These are phyloP conservation scores for Yarrowia sp. DNA, from an alignment of 805 yeast species.

Conservation along the genomic window DNA sequence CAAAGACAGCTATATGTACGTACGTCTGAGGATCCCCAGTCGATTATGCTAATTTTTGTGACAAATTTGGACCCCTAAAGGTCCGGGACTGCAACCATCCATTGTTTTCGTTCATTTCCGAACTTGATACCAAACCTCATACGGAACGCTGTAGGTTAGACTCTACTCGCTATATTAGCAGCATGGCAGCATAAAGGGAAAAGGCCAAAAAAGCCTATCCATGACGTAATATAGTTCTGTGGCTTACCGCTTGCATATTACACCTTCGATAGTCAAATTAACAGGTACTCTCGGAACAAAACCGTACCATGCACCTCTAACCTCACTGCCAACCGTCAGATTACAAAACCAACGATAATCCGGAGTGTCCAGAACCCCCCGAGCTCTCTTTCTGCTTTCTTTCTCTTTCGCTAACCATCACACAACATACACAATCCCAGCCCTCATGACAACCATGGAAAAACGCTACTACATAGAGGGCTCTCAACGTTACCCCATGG, in stretches of 20 bases:
- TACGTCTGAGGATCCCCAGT: too few relatives aligned
- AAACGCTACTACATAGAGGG: conserved; percentile 21
- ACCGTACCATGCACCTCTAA: conserved; percentile 10
- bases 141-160: neutral
- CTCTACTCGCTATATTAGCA: neutral
- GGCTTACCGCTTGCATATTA: conserved; percentile 22
- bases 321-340: neutral
- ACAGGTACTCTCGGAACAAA: neutral
- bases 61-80: too few relatives aligned
- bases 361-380: neutral
- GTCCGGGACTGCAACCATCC: neutral
- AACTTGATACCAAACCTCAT: neutral
- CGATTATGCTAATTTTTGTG: too few relatives aligned
- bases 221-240: conserved; percentile 25
- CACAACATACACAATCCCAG: neutral
- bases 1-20: neutral
- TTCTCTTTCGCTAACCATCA: neutral
- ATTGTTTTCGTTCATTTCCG: neutral
- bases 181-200: conserved; percentile 5
- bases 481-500: conserved; percentile 22
- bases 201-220: conserved; percentile 20
- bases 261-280: conserved; percentile 7
- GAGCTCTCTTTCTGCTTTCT: neutral
- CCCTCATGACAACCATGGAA: conserved; percentile 16
- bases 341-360: conserved; percentile 13